These are phyloP conservation scores for Phaseolus coccineus DNA, from an alignment of 331 rosid species.

Conservation along the genomic window DNA sequence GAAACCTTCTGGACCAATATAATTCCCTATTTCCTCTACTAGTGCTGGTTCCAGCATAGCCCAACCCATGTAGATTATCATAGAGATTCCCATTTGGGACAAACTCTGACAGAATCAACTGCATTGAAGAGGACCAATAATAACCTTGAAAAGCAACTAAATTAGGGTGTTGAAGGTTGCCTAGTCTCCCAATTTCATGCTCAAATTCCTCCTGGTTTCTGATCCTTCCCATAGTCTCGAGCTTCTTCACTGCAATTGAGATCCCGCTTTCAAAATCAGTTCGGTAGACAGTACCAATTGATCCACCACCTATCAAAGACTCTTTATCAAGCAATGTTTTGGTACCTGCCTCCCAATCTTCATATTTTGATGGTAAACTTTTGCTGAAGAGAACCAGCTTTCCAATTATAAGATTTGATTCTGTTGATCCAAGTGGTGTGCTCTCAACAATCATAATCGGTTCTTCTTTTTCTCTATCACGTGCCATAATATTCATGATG, in stretches of 20 bases:
- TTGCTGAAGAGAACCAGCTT: constrained; percentile 97
- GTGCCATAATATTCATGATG: constrained; percentile 79
- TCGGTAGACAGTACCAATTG: constrained; percentile 88
- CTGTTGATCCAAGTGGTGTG: constrained; percentile 86
- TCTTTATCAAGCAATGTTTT: constrained; percentile 96
- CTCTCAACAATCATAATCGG: constrained; percentile 77
- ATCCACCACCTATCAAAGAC: constrained; percentile 87
- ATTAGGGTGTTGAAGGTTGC: constrained; percentile 78
- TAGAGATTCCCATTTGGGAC: constrained; percentile 84
- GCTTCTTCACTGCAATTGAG: constrained; percentile 97
- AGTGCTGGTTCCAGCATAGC: constrained; percentile 83
- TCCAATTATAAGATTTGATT: constrained; percentile 83
- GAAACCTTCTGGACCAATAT: constrained; percentile 83
- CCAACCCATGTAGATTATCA: constrained; percentile 82
- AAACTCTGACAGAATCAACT: constrained; percentile 89
- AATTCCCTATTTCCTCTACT: constrained; percentile 71
- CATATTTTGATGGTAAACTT: constrained; percentile 92
- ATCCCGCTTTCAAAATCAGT: constrained; percentile 85
- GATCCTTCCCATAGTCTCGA: constrained; percentile 89
- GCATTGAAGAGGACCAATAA: constrained; percentile 97
- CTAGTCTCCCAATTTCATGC: constrained; percentile 86
- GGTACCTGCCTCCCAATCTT: constrained; percentile 99
- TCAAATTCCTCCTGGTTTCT: constrained; percentile 95
- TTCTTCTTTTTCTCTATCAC: constrained; percentile 58
- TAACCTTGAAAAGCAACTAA: constrained; percentile 90